Percentiles rank a stretch among this genome's conserved stretches.
Conservation (phyloP, 1,139 yeast species). For the Cylindricascospora bacillispora region DNA sequence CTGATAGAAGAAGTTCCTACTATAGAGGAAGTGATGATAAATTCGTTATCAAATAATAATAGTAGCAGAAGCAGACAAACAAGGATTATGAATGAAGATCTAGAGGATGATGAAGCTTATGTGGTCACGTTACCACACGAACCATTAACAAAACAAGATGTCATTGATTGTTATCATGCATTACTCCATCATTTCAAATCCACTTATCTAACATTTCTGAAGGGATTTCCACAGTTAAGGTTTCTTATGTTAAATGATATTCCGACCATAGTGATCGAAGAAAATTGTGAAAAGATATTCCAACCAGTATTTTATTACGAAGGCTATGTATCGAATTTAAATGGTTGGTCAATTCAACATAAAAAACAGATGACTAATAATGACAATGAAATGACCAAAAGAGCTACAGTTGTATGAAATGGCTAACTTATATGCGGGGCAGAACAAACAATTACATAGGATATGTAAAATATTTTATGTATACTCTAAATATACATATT, state of each 20-base stretch:
- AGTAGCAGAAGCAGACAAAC: conserved; percentile 2
- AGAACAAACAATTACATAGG: too few relatives aligned
- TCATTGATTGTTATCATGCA: conserved; percentile 26
- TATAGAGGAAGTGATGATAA: too few relatives aligned
- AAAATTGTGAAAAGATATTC: conserved; percentile 18
- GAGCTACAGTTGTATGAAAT: conserved; percentile 10
- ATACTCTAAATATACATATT: too few relatives aligned
- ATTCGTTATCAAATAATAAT: background rate
- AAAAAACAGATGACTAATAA: conserved; percentile 8
- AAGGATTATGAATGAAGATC: conserved; percentile 3
- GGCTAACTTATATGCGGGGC: background rate
- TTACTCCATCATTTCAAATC: conserved; percentile 28
- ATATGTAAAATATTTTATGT: too few relatives aligned
- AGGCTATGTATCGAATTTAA: conserved; percentile 23
- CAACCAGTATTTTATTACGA: conserved; percentile 27
- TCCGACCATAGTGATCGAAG: conserved; percentile 26
- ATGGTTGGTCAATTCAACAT: conserved; percentile 18
- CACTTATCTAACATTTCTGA: conserved; percentile 27
- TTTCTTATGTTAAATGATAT: conserved; percentile 31
- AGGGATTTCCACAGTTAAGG: conserved; percentile 25
- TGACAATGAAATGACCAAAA: conserved; percentile 11
- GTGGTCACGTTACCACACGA: conserved; percentile 17
- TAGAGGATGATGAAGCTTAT: conserved; percentile 7
- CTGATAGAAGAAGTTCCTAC: background rate
- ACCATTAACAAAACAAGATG: conserved; percentile 24